These are phyloP conservation scores for Orbilia brochopaga DNA, from an alignment of 2,329 filamentous ascomycete species.

Conservation along the genomic window DNA sequence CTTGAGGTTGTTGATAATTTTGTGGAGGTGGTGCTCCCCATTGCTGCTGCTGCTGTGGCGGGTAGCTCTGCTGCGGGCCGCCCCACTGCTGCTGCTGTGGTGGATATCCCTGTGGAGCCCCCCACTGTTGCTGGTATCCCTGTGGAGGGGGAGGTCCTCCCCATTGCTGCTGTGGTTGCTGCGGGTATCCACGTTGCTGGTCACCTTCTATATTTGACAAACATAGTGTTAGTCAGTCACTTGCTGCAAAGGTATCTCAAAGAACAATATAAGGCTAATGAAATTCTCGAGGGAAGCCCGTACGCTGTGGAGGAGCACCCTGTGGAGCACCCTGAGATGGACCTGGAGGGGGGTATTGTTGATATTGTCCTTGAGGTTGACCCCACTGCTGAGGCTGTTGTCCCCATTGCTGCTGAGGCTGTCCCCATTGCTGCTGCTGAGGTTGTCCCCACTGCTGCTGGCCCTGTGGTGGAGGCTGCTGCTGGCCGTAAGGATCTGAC, in stretches of 20 bases:
- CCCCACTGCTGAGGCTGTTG: neutral
- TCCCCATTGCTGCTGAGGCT: neutral
- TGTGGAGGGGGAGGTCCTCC: slow-evolving; percentile 20
- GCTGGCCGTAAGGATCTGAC: neutral
- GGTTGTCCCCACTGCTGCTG: slow-evolving; percentile 16
- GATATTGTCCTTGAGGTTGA: slow-evolving; percentile 16
- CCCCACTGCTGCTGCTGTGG: slow-evolving; percentile 20
- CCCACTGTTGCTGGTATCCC: slow-evolving; percentile 22
- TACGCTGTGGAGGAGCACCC: slow-evolving; percentile 3
- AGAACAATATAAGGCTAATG: neutral
- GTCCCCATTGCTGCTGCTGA: slow-evolving; percentile 20
- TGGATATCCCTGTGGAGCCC: slow-evolving; percentile 2
- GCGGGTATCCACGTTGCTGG: slow-evolving; percentile 22
- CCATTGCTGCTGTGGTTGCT: slow-evolving; percentile 29
- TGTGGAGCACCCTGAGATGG: neutral
- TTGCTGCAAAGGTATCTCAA: neutral
- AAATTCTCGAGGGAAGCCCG: neutral
- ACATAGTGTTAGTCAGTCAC: neutral
- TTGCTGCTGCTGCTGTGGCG: slow-evolving; percentile 14
- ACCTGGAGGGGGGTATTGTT: neutral
- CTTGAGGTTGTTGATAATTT: slow-evolving; percentile 55
- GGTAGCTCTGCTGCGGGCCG: slow-evolving; percentile 23
- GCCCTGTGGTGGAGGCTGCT: neutral
- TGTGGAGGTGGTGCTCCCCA: slow-evolving; percentile 15
- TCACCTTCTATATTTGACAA: slow-evolving; percentile 10